A percentile compares a stretch with the other conserved stretches of the same genome.
Evolutionary conservation across 768 basidiomycete genomes (phyloP).

Genomic region (Rhizopogon roseolus): DNA sequence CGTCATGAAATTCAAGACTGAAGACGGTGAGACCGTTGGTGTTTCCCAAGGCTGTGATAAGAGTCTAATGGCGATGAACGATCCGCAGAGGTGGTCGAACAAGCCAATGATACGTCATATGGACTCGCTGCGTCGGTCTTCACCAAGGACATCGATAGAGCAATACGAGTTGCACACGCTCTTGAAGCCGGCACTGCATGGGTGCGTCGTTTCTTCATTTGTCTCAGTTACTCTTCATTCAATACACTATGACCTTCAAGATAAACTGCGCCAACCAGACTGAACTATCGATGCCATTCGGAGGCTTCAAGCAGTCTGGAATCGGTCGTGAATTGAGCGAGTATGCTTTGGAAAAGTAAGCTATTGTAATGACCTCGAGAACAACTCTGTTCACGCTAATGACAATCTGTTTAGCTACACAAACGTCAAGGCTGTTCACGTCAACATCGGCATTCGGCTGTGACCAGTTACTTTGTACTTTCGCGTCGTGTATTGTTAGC

Average conservation of each 20-base stretch:
- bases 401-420: constrained; percentile 37
- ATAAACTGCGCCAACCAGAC: constrained; percentile 41
- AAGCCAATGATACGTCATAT: constrained; percentile 42
- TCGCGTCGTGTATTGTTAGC: too few species aligned
- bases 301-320: constrained; percentile 72
- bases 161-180: constrained; percentile 34
- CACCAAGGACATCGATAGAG: constrained; percentile 38
- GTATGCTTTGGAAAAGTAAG: constrained; percentile 49
- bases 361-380: constrained; percentile 2
- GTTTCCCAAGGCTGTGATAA: too few species aligned
- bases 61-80: too few species aligned
- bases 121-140: constrained; percentile 49
- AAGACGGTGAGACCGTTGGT: constrained; percentile 17
- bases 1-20: constrained; percentile 40
- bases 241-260: constrained; percentile 10
- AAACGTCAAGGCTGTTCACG: constrained; percentile 56
- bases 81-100: constrained; percentile 16
- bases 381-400: background rate
- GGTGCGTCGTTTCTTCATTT: constrained; percentile 26
- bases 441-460: constrained; percentile 35
- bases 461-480: background rate
- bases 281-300: constrained; percentile 54
- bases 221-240: background rate
- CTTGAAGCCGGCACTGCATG: constrained; percentile 56
- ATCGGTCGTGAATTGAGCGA: constrained; percentile 68